Evolutionary conservation across 139 green algal species (phyloP).

Genomic region (Choricystis sp.): DNA sequence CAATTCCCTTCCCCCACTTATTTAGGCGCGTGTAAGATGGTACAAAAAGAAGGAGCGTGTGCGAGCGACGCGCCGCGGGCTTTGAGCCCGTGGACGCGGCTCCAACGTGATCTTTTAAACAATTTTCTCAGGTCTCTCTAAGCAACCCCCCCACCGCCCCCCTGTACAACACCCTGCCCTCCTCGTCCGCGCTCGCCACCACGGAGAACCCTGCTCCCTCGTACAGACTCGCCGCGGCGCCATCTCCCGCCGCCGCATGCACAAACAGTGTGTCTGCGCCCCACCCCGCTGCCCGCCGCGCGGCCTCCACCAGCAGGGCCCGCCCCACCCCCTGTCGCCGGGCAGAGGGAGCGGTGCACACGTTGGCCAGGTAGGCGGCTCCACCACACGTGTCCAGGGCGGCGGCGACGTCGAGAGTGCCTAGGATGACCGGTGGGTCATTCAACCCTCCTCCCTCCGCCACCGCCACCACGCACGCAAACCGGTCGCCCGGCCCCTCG

Average conservation of each 20-base stretch:
- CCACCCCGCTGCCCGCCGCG: constrained; percentile 11
- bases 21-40: too few species aligned
- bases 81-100: too few species aligned
- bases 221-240: constrained; percentile 22
- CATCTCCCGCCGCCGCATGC: constrained; percentile 34
- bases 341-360: constrained; percentile 18
- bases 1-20: too few species aligned
- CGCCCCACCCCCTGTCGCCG: constrained; percentile 19
- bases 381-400: constrained; percentile 5
- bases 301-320: constrained; percentile 11
- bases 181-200: too few species aligned
- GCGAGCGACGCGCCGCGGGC: too few species aligned
- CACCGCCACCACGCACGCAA: constrained; percentile 3
- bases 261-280: constrained; percentile 25
- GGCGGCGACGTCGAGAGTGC: background rate
- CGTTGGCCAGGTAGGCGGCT: constrained; percentile 33
- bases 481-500: background rate
- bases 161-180: too few species aligned
- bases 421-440: too few species aligned
- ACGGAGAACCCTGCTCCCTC: constrained; percentile 19
- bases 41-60: too few species aligned
- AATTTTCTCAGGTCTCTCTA: too few species aligned
- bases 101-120: too few species aligned
- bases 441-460: too few species aligned
- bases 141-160: too few species aligned